Percentiles rank a stretch among this genome's conserved stretches.
phyloP scores from a whole-genome alignment of 768 basidiomycete genomes.

The Lentinula detonsa region DNA sequence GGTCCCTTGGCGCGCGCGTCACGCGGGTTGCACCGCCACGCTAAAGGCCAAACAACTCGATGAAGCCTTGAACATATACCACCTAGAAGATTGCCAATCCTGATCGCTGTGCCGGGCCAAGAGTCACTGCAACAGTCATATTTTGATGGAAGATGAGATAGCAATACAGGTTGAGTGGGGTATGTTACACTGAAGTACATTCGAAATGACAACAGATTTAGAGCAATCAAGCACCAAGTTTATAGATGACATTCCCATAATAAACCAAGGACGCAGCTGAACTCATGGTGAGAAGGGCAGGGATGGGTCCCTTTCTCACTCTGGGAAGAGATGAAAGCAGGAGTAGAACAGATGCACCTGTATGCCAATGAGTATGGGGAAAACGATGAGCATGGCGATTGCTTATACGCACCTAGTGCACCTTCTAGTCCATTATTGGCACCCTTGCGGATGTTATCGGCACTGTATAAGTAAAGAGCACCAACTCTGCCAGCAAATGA shows the following conservation, averaged over 20 bases:
- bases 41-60: too few species aligned
- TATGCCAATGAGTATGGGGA: background rate
- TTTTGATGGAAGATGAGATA: background rate
- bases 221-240: conserved; percentile 4
- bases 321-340: conserved; percentile 73
- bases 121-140: background rate
- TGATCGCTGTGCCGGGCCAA: background rate
- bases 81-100: background rate
- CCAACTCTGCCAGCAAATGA: conserved; percentile 50
- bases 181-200: background rate
- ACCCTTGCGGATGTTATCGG: conserved; percentile 68
- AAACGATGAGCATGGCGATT: background rate
- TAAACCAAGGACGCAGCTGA: conserved; percentile 58
- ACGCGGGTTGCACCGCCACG: too few species aligned
- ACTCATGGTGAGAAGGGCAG: conserved; percentile 53
- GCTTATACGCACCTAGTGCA: conserved; percentile 56
- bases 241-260: conserved; percentile 41
- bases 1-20: too few species aligned
- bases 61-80: too few species aligned
- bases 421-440: conserved; percentile 69
- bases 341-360: conserved; percentile 73
- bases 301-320: conserved; percentile 68
- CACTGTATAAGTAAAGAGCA: conserved; percentile 73
- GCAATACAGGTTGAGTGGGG: background rate
- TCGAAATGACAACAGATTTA: background rate